Evolutionary conservation across 371 early-diverging fungal species (phyloP).

Genomic region (Phascolomyces articulosus): DNA sequence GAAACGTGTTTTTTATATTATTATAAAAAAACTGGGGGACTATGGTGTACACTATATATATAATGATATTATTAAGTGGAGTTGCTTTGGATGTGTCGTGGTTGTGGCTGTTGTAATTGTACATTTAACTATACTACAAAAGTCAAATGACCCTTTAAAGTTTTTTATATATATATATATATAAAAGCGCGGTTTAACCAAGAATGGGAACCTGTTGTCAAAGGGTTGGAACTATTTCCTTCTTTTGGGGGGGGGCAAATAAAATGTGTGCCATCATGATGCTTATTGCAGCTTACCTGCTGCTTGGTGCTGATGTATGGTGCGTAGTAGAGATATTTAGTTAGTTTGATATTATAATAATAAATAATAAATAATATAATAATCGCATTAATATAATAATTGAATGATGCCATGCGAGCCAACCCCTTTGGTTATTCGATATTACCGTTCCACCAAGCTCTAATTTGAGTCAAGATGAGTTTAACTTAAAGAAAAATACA

Average conservation of each 20-base stretch:
- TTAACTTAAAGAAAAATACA: background rate
- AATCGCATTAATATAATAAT: no score
- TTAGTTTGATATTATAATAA: no score
- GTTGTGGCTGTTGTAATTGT: no score
- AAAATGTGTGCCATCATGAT: background rate
- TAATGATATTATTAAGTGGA: background rate
- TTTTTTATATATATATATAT: no score
- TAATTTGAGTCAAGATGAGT: background rate
- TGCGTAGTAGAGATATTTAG: no score
- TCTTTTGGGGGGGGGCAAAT: background rate
- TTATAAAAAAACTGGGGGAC: no score
- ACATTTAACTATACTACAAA: no score
- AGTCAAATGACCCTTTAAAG: background rate
- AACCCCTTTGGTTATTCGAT: background rate
- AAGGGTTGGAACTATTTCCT: background rate
- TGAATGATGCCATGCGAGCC: conserved; percentile 1
- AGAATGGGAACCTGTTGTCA: background rate
- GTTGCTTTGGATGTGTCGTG: no score
- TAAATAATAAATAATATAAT: no score
- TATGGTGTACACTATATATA: background rate
- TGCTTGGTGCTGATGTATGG: background rate
- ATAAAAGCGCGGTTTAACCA: background rate
- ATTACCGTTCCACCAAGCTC: background rate
- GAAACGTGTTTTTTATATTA: no score
- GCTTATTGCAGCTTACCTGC: no score